phyloP scores from a whole-genome alignment of 2,329 filamentous ascomycete species.

The Penicillium brasilianum region DNA sequence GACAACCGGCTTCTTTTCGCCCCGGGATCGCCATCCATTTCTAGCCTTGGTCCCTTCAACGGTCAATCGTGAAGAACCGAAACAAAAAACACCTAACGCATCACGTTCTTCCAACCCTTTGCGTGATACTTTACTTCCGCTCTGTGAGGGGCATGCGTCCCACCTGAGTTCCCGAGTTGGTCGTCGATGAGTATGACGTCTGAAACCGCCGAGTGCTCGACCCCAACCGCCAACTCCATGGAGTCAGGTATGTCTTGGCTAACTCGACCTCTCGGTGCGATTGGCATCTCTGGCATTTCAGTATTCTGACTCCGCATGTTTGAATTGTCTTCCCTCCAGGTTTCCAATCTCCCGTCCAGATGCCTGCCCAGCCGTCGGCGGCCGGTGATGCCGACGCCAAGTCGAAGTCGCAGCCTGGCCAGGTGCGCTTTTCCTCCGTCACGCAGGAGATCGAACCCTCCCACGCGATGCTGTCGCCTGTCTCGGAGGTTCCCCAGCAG shows the following conservation, averaged over 20 bases:
- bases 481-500: conserved; percentile 14
- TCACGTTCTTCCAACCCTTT: neutral
- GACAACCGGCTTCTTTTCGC: conserved; percentile 22
- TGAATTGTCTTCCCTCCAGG: conserved; percentile 17
- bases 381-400: conserved; percentile 36
- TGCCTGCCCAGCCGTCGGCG: conserved; percentile 31
- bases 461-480: conserved; percentile 36
- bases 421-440: conserved; percentile 73
- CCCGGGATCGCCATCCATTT: conserved; percentile 16
- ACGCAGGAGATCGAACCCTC: conserved; percentile 71
- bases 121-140: neutral
- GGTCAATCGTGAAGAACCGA: neutral
- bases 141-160: conserved; percentile 42
- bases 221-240: conserved; percentile 32
- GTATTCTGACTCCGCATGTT: conserved; percentile 19
- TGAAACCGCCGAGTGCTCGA: conserved; percentile 36
- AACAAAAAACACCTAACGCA: neutral
- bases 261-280: conserved; percentile 6
- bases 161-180: conserved; percentile 28
- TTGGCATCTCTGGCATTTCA: conserved; percentile 7
- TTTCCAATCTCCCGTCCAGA: conserved; percentile 30
- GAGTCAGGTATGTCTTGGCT: conserved; percentile 39
- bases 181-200: conserved; percentile 44
- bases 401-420: conserved; percentile 38
- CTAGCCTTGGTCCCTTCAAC: neutral